These are phyloP conservation scores for Termitomyces sp. DNA, from an alignment of 768 basidiomycete genomes.

Conservation along the genomic window DNA sequence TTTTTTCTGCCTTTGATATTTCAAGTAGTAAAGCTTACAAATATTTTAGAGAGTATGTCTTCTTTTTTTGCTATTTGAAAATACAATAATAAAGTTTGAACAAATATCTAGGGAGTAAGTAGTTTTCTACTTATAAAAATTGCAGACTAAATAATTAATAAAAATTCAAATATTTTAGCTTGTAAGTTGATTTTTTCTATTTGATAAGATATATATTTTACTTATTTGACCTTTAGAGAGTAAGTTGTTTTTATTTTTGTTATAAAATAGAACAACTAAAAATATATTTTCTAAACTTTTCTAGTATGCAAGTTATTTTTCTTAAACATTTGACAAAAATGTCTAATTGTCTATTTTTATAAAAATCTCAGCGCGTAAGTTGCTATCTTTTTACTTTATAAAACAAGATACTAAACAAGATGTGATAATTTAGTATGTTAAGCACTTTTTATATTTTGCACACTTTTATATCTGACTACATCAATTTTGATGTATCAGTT, in stretches of 20 bases:
- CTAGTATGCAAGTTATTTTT: background rate
- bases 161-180: background rate
- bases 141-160: background rate
- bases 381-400: background rate
- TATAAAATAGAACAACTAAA: background rate
- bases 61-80: background rate
- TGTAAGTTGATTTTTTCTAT: background rate
- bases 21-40: background rate
- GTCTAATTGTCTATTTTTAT: background rate
- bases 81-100: too few species aligned
- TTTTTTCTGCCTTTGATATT: too few species aligned
- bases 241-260: background rate
- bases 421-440: background rate
- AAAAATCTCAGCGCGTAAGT: background rate
- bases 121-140: background rate
- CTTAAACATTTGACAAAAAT: background rate
- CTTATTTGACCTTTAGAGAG: background rate
- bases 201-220: accelerated
- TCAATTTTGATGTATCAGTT: background rate
- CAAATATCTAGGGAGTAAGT: too few species aligned
- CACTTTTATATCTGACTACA: background rate
- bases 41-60: background rate
- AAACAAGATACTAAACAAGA: background rate
- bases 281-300: background rate
- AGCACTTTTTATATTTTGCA: background rate